Conservation (phyloP, 768 basidiomycete genomes). For the Pulveroboletus sp. region DNA sequence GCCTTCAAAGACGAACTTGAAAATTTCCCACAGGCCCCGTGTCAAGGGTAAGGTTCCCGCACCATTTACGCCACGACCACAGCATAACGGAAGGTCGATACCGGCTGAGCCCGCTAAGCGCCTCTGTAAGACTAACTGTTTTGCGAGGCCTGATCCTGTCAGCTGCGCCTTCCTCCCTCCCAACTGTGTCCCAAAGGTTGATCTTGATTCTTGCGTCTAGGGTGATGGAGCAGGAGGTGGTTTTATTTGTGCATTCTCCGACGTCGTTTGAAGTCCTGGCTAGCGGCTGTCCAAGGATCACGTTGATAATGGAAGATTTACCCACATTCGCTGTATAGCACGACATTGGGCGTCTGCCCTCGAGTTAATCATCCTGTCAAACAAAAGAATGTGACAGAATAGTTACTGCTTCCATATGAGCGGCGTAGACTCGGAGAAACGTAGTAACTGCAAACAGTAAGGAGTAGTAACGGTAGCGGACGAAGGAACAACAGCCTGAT, state of each 20-base stretch:
- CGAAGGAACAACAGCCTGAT: too few species aligned
- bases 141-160: constrained; percentile 19
- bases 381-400: not conserved
- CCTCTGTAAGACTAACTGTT: constrained; percentile 23
- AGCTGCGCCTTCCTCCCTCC: constrained; percentile 30
- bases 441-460: too few species aligned
- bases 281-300: constrained; percentile 23
- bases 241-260: constrained; percentile 27
- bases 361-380: not conserved
- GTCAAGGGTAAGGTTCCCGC: constrained; percentile 14
- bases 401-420: constrained; percentile 9
- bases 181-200: constrained; percentile 35
- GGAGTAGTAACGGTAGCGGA: too few species aligned
- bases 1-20: constrained; percentile 19
- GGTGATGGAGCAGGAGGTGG: constrained; percentile 13
- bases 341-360: constrained; percentile 28
- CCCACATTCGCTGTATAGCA: constrained; percentile 36
- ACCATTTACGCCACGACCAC: constrained; percentile 23
- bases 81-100: constrained; percentile 26
- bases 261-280: constrained; percentile 31
- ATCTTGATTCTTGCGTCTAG: constrained; percentile 15
- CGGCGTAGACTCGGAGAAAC: too few species aligned
- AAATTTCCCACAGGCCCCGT: constrained; percentile 16
- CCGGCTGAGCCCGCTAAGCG: constrained; percentile 18
- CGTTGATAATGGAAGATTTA: constrained; percentile 42